Conservation (phyloP, 306 rosid species). For the Prunus mongolica region DNA sequence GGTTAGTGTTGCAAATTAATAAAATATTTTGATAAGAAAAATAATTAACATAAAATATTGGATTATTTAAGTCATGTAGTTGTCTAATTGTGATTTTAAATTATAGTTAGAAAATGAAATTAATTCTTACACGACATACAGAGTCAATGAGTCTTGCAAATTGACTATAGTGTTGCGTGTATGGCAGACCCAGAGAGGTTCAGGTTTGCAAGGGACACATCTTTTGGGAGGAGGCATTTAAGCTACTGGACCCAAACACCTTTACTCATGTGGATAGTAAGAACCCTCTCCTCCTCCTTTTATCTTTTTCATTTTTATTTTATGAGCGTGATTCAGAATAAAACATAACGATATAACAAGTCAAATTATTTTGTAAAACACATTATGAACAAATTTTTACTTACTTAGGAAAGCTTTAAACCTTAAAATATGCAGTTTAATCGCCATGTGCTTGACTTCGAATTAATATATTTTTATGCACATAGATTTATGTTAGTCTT, state of each 20-base stretch:
- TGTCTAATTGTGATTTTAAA: neutral
- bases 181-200: constrained; percentile 77
- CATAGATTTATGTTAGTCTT: too few relatives aligned
- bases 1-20: constrained; percentile 41
- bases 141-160: neutral
- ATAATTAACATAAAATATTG: neutral
- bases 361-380: too few relatives aligned
- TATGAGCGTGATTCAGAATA: too few relatives aligned
- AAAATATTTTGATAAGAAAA: neutral
- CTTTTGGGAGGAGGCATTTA: constrained; percentile 91
- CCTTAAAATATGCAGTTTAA: too few relatives aligned
- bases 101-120: neutral
- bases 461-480: too few relatives aligned
- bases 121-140: too few relatives aligned
- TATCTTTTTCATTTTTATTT: neutral
- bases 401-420: too few relatives aligned
- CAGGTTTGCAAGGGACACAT: constrained; percentile 84
- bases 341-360: too few relatives aligned
- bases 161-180: neutral
- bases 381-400: too few relatives aligned
- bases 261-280: constrained; percentile 75
- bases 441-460: too few relatives aligned
- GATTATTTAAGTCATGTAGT: neutral
- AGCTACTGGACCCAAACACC: constrained; percentile 71
- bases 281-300: neutral